phyloP scores from a whole-genome alignment of 257 asterid species.

The Petunia secreta region DNA sequence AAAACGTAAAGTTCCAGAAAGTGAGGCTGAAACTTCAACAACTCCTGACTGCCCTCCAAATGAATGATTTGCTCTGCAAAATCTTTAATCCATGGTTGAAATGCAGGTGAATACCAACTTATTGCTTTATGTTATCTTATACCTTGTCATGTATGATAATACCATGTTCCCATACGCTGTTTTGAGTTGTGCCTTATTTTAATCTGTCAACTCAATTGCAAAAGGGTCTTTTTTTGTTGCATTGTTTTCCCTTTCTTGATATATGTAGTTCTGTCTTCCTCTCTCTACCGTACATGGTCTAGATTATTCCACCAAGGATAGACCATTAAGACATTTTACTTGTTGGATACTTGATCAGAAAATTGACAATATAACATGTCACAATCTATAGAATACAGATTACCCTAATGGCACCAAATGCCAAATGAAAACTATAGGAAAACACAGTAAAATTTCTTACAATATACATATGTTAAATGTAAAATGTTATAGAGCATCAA shows the following conservation, averaged over 20 bases:
- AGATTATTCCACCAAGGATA: not conserved
- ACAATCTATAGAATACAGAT: not conserved
- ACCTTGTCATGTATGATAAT: not conserved
- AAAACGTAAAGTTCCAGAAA: slow-evolving; percentile 31
- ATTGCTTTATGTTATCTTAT: slow-evolving; percentile 8
- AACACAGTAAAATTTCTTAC: not conserved
- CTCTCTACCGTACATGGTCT: not conserved
- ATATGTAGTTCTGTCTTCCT: not conserved
- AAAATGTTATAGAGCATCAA: not conserved
- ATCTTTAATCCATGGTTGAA: slow-evolving; percentile 16
- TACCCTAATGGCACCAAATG: not conserved
- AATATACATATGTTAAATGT: not conserved
- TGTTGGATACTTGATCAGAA: not conserved
- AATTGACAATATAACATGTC: not conserved
- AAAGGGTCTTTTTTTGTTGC: not conserved
- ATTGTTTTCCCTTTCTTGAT: not conserved
- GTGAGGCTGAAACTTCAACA: slow-evolving; percentile 35
- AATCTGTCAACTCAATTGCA: not conserved
- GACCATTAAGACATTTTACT: not conserved
- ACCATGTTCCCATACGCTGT: not conserved
- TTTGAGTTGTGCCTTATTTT: slow-evolving; percentile 7
- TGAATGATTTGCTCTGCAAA: slow-evolving; percentile 33
- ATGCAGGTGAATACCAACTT: slow-evolving; percentile 24
- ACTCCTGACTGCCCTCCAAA: slow-evolving; percentile 28
- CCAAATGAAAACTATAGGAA: not conserved